Evolutionary conservation across 1,139 yeast genomes (phyloP).

Genomic region (Sugiyamaella sp.): DNA sequence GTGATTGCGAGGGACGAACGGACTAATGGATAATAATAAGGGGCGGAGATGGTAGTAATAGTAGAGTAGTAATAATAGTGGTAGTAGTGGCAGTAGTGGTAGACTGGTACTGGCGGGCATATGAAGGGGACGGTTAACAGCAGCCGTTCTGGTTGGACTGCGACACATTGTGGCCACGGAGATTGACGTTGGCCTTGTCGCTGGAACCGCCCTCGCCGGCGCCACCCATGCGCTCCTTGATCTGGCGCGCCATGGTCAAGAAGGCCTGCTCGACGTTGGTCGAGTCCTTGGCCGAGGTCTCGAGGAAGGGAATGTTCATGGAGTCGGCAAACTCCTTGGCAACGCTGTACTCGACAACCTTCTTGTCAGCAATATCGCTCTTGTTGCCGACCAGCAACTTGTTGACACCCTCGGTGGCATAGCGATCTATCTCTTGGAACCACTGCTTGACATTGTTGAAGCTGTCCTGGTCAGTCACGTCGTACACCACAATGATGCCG

Average conservation of each 20-base stretch:
- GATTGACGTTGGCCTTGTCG: constrained; percentile 70
- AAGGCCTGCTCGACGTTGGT: constrained; percentile 98
- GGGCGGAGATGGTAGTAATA: no score
- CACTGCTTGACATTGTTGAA: constrained; percentile 97
- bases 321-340: constrained; percentile 99
- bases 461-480: constrained; percentile 97
- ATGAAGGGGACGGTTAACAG: constrained; percentile 56
- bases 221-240: constrained; percentile 93
- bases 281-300: constrained; percentile 93
- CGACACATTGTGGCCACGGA: constrained; percentile 86
- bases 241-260: constrained; percentile 98
- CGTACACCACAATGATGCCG: constrained; percentile 96
- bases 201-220: constrained; percentile 54
- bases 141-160: constrained; percentile 70
- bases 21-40: neutral
- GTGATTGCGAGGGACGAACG: neutral
- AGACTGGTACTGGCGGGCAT: neutral
- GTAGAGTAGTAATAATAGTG: no score
- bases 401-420: constrained; percentile 97
- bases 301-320: constrained; percentile 92
- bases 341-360: constrained; percentile 92
- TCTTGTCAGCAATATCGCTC: constrained; percentile 91
- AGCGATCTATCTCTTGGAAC: constrained; percentile 98
- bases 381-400: constrained; percentile 95
- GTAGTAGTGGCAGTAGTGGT: no score